Percentiles rank a stretch among this genome's conserved stretches.
Conservation (phyloP, 345 rosid genomes). For the Arabidopsis thaliana region TAIR10.1 NC_003076.8:419501-420000, state of each 20-base stretch:
- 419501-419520: not conserved
- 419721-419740: slow-evolving; percentile 11
- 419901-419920: slow-evolving; percentile 74
- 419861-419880: slow-evolving; percentile 83
- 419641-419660: not conserved
- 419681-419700: not conserved
- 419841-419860: slow-evolving; percentile 88
- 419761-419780: slow-evolving; percentile 67
- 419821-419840: slow-evolving; percentile 63
- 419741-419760: slow-evolving; percentile 46
- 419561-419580: slow-evolving; percentile 82
- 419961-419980: not conserved
- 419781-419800: slow-evolving; percentile 53
- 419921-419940: slow-evolving; percentile 56
- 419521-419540: not conserved
- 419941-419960: not conserved
- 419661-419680: not conserved
- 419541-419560: not conserved
- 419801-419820: slow-evolving; percentile 60
- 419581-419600: slow-evolving; percentile 78
- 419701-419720: slow-evolving; percentile 9
- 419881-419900: slow-evolving; percentile 71
- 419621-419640: slow-evolving; percentile 59
- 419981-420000: not conserved
- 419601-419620: slow-evolving; percentile 91